Evolutionary conservation across 1,139 yeast species (phyloP), one percentile per base, ranked within the genome.

Genomic region (Geotrichum siamense): DNA sequence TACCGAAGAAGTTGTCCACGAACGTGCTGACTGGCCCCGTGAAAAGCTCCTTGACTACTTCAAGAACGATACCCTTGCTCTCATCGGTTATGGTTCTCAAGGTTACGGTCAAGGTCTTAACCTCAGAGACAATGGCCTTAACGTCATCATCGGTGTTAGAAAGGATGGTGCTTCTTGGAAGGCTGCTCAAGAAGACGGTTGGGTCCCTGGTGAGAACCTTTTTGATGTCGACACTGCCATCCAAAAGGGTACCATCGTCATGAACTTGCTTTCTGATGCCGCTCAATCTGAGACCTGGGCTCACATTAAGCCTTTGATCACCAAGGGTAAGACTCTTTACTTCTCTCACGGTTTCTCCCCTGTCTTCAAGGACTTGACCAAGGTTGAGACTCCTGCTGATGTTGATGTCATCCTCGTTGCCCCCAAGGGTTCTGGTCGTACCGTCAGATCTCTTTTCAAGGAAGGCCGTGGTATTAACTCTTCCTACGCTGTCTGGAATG

Each of bases 381-480:
- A 87, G 65, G 98, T 91, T 62, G 96, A 79, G 63, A 83, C 96
- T 61, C 98, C 98, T 74, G 71, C 74, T 59, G 84, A 89, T 72
- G 79, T 91, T 61, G 98, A 91, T 67, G 97, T 89, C 60, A 91
- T 91, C 73, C 78, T 91, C 66, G 98, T 91, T 64, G 98, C 98
- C 70, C 98, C 98, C 75, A 91, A 91, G 84, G 98, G 98, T 69
- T 89, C 97, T 56, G 98, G 98, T 74, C 86, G 98, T 78, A 91
- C 98, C 61, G 98, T 91, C 62, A 85, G 98, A 78, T 82, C 97
- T 55, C 77, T 91, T 65, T 91, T 91, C 91, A 89, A 91, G 78
- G 98, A 91, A 77, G 98, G 98, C 69, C 89, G 98, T 76, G 98
- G 98, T 79, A 91, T 91, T 71, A 91, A 91, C 91, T 91, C 98